These are phyloP conservation scores for Fusarium sp. DNA, from an alignment of 2,329 filamentous ascomycete species.

Conservation along the genomic window DNA sequence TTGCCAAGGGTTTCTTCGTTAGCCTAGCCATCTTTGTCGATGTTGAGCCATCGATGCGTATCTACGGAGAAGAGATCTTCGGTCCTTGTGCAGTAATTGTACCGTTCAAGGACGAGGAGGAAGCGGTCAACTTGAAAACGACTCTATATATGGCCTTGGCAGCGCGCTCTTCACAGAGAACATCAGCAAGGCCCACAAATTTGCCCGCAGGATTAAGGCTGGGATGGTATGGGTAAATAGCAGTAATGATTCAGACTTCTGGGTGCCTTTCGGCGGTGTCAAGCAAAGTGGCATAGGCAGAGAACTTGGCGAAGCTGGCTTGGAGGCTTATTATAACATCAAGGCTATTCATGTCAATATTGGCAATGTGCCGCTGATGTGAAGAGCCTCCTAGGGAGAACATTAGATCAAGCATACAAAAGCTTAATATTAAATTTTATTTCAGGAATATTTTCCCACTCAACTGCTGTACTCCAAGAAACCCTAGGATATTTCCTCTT, in stretches of 20 bases:
- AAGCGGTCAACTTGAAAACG: neutral
- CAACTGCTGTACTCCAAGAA: conserved; percentile 13
- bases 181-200: neutral
- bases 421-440: neutral
- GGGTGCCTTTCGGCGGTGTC: neutral
- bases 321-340: neutral
- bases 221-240: conserved; percentile 1
- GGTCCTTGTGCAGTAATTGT: neutral
- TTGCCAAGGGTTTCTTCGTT: neutral
- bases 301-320: neutral
- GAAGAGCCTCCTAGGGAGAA: neutral
- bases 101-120: neutral
- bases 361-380: neutral
- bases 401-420: neutral
- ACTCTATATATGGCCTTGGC: neutral
- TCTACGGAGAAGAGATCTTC: conserved; percentile 4
- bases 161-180: neutral
- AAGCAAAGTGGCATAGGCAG: conserved; percentile 4
- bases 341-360: conserved; percentile 1
- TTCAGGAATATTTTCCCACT: neutral
- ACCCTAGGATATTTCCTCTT: conserved; percentile 2
- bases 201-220: neutral
- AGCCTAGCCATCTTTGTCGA: neutral
- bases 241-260: neutral
- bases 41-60: neutral